Base-by-base conservation (phyloP, 768 basidiomycete species). In the Mycena metata region DNA sequence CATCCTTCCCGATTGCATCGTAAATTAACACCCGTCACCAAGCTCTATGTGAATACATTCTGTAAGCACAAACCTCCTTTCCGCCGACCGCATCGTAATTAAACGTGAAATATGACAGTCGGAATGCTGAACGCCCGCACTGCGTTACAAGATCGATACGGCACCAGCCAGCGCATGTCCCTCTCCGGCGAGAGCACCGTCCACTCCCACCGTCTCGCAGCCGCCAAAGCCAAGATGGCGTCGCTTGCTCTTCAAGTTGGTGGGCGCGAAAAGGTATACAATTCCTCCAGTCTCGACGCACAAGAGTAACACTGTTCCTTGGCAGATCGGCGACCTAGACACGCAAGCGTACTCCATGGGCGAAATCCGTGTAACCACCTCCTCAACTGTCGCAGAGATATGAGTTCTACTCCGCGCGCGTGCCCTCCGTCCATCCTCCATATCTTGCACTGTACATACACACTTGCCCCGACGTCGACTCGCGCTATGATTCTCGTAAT, bases 1-100 rank as follows among this genome's bases (percentile, higher is more conserved):
- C 6, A 3, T 30, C 30, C 30, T 30, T 6, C 30, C 6, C 6
- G 30, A 30, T 6, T 6, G 3, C 30, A 30, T 30, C 30, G 30
- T 30, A 6, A 30, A 30, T 30, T 30, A 30, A 30, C 30, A 30
- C 3, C 30, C n/a, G n/a, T n/a, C 6, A 30, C 30, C 30, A 84
- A 83, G 50, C 75, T 86, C 10, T 86, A 86, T 67, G 84, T 82
- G 19, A 85, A 85, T 66, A 84, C 84, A 1, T 85, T 85, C 73
- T 85, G 85, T 85, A 60, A 78, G 85, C 80, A 23, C 5, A 30
- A 30, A n/a, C 89, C 16, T 57, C 57, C 36, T 19, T 47, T 13
- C 30, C 30, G 41, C 35, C n/a, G 33, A 10, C 13, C 42, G 61
- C 24, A 56, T 47, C 42, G 59, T 39, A 36, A 36, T n/a, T 49